A percentile compares a stretch with the other conserved stretches of the same genome.
Evolutionary conservation across 495 filamentous ascomycete genomes (phyloP).

Genomic region (Ramalina peruviana): DNA sequence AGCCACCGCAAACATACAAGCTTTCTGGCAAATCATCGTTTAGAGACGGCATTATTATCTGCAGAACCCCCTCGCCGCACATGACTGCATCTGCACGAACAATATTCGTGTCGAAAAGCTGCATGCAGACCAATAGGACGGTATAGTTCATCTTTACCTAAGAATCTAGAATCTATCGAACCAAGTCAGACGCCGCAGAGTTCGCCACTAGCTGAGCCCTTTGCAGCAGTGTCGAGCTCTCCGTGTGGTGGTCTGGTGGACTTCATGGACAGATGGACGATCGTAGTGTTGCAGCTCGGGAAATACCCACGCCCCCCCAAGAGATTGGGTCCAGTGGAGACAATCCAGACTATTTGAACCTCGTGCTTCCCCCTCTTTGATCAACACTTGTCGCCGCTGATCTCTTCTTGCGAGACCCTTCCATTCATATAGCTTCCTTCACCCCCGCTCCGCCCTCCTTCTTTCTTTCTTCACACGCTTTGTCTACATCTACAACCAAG

Average conservation of each 20-base stretch:
- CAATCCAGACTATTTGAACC: not conserved
- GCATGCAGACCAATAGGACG: not conserved
- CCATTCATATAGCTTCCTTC: not conserved
- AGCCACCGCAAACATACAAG: no score
- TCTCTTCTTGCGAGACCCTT: not conserved
- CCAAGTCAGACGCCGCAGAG: not conserved
- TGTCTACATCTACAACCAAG: not conserved
- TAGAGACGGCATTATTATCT: no score
- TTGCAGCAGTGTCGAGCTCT: not conserved
- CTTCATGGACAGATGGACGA: no score
- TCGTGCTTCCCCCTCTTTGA: not conserved
- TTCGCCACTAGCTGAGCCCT: not conserved
- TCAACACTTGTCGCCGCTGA: not conserved
- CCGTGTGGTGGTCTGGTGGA: no score
- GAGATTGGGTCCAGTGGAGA: no score
- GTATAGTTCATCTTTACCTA: not conserved
- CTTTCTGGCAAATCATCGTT: no score
- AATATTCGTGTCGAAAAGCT: no score
- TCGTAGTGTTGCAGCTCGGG: no score
- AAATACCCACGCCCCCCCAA: no score
- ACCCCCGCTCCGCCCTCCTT: not conserved
- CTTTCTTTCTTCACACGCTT: not conserved
- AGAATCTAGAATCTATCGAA: not conserved
- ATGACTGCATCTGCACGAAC: no score
- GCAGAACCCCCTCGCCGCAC: no score